Evolutionary conservation across 2,329 filamentous ascomycete species (phyloP).

Genomic region (Periglandula ipomoeae): DNA sequence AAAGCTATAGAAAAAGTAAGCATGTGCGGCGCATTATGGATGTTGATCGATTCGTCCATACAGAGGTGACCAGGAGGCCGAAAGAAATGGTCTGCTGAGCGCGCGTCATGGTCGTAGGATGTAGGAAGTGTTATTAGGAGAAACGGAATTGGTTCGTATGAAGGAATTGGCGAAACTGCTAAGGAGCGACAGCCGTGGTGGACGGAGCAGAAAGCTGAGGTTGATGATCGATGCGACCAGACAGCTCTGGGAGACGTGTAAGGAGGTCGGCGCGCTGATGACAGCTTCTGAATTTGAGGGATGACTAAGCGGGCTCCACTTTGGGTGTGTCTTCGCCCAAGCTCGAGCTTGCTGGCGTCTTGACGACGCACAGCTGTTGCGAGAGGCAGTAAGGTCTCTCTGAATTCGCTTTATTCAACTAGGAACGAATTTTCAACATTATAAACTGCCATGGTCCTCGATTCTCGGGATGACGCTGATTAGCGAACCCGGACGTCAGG

Average conservation of each 20-base stretch:
- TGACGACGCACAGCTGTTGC: too few species aligned
- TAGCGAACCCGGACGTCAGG: too few species aligned
- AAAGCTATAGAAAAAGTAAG: constrained; percentile 55
- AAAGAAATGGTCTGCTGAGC: constrained; percentile 88
- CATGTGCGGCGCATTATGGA: constrained; percentile 8
- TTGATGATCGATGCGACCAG: background rate
- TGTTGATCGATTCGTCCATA: constrained; percentile 35
- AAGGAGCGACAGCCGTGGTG: constrained; percentile 9
- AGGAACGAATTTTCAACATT: too few species aligned
- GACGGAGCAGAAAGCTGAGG: constrained; percentile 6
- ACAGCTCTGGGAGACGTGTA: background rate
- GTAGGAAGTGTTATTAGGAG: background rate
- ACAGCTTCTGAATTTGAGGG: background rate
- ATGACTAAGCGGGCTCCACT: constrained; percentile 8
- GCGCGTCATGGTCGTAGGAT: constrained; percentile 68
- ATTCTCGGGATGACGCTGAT: too few species aligned
- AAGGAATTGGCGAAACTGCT: constrained; percentile 6
- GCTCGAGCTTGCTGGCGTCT: too few species aligned
- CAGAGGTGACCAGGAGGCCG: constrained; percentile 77
- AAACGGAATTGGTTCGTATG: background rate
- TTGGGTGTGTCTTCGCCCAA: too few species aligned
- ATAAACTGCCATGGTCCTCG: too few species aligned
- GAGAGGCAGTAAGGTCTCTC: too few species aligned
- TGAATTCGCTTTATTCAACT: too few species aligned
- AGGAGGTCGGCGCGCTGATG: constrained; percentile 7